These are phyloP conservation scores for Microdochium paspali DNA, from an alignment of 2,329 filamentous ascomycete species.

Conservation along the genomic window DNA sequence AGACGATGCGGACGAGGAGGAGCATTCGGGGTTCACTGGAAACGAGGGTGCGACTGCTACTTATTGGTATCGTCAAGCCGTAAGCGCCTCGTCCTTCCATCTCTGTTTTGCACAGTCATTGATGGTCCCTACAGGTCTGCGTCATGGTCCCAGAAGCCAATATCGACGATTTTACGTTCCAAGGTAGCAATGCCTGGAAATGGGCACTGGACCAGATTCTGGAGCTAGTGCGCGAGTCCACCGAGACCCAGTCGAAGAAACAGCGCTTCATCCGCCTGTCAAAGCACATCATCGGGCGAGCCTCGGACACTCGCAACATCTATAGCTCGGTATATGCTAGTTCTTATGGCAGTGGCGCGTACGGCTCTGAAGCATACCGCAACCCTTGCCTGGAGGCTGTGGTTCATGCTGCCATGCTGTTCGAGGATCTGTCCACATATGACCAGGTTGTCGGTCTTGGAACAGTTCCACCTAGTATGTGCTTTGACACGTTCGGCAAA, in stretches of 20 bases:
- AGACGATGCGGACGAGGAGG: constrained; percentile 6
- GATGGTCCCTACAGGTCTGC: not conserved
- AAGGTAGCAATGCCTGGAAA: not conserved
- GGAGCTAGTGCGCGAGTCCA: not conserved
- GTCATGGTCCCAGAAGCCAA: not conserved
- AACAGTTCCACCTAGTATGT: too few relatives aligned
- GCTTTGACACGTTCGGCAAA: too few relatives aligned
- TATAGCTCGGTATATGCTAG: too few relatives aligned
- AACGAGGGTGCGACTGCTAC: constrained; percentile 7
- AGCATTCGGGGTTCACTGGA: constrained; percentile 7
- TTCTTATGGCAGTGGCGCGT: too few relatives aligned
- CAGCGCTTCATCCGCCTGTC: not conserved
- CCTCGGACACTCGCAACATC: too few relatives aligned
- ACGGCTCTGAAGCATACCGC: too few relatives aligned
- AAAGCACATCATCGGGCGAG: too few relatives aligned
- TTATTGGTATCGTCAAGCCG: constrained; percentile 9
- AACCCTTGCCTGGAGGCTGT: too few relatives aligned
- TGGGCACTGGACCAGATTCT: not conserved
- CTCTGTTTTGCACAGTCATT: not conserved
- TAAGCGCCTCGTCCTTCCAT: constrained; percentile 2
- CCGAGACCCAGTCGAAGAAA: not conserved
- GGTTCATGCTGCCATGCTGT: too few relatives aligned
- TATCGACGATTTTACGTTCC: not conserved
- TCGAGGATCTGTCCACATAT: too few relatives aligned
- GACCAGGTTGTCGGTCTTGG: too few relatives aligned